Percentiles rank a stretch among this genome's conserved stretches.
Conservation (phyloP, 768 basidiomycete species). For the Mycena chlorophos region DNA sequence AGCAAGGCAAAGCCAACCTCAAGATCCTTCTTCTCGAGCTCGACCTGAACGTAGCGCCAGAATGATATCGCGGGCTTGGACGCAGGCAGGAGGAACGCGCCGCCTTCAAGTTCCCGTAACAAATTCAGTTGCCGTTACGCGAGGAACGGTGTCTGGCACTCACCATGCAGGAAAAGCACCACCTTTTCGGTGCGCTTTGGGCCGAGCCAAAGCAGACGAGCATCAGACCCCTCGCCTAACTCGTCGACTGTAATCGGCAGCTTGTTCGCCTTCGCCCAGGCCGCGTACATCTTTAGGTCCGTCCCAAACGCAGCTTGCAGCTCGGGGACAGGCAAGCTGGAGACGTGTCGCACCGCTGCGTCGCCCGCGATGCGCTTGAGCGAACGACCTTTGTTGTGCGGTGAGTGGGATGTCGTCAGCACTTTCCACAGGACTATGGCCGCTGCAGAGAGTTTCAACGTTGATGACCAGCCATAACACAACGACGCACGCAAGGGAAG, state of each 20-base stretch:
- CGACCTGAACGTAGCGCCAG: constrained; percentile 29
- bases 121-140: too few species aligned
- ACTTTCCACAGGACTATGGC: constrained; percentile 3
- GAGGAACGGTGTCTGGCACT: neutral
- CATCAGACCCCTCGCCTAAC: constrained; percentile 26
- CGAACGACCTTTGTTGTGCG: constrained; percentile 3
- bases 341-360: constrained; percentile 7
- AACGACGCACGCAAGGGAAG: constrained; percentile 10
- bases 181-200: constrained; percentile 32
- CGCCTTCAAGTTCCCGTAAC: constrained; percentile 27
- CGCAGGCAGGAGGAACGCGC: constrained; percentile 31
- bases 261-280: constrained; percentile 20
- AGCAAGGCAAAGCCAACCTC: constrained; percentile 33
- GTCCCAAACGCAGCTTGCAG: constrained; percentile 27
- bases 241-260: constrained; percentile 27
- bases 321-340: constrained; percentile 18
- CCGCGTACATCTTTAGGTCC: constrained; percentile 22
- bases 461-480: neutral
- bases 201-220: constrained; percentile 35
- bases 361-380: constrained; percentile 9
- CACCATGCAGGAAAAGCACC: constrained; percentile 36
- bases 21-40: constrained; percentile 26
- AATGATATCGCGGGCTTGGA: constrained; percentile 25
- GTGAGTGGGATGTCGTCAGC: constrained; percentile 3
- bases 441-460: neutral